A percentile compares a stretch with the other conserved stretches of the same genome.
Conservation (phyloP, 345 rosid genomes). For the Eucalyptus melliodora region DNA sequence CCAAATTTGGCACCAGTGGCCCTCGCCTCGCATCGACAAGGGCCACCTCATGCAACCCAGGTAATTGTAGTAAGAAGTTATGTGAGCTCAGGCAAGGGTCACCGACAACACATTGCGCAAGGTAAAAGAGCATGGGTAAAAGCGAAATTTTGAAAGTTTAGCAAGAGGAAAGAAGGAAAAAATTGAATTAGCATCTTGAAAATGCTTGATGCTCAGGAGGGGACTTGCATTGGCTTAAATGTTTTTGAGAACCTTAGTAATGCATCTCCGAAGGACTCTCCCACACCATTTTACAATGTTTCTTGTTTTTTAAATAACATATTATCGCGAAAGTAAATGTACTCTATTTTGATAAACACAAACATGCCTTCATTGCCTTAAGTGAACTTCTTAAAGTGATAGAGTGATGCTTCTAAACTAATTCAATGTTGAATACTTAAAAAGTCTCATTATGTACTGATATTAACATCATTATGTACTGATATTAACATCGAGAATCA, state of each 20-base stretch:
- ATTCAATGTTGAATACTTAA: rapidly evolving
- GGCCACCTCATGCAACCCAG: background rate
- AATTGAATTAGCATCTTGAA: background rate
- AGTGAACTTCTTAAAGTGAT: background rate
- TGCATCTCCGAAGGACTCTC: background rate
- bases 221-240: background rate
- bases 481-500: background rate
- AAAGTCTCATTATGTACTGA: background rate
- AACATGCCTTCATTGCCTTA: background rate
- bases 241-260: background rate
- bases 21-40: rapidly evolving
- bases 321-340: background rate
- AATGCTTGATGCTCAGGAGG: background rate
- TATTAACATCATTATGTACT: background rate
- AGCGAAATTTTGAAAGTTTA: background rate
- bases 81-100: rapidly evolving
- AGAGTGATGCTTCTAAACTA: background rate
- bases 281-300: background rate
- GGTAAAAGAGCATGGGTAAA: background rate
- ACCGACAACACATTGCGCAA: background rate
- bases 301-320: background rate
- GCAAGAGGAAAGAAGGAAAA: background rate
- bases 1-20: background rate
- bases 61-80: background rate
- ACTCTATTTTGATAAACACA: background rate